Base-by-base conservation (phyloP, 2,329 filamentous ascomycete genomes). In the Penicillium sp. region DNA sequence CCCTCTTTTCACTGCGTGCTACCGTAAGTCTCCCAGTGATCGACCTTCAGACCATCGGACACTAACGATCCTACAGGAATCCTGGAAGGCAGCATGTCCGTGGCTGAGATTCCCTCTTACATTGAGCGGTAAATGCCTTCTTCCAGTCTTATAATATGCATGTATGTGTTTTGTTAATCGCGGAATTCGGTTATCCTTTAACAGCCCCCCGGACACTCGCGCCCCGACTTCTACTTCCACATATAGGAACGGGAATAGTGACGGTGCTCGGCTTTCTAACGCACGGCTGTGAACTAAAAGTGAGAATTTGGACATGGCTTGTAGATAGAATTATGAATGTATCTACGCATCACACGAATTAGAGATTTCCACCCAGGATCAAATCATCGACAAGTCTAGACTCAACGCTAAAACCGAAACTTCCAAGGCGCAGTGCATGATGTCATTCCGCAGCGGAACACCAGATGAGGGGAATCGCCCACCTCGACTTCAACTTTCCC, bases 1-100 rank as follows among this genome's bases (percentile, higher is more conserved):
- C 62, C 92, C 92, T 13, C 71, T 98, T 4, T 93, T 98, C 62
- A 95, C 87, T 6, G 86, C 87, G 1, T 89, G 96, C 34, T 81
- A 86, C 57, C 70, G 71, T 73, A 59, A 64, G 70, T 59, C 33
- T 51, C 22, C 18, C 10, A 15, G 9, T 30, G 3, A 3, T 10
- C 31, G 7, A 28, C n/a, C 9, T 14, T 23, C 18, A 30, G 35
- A 45, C 48, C n/a, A 36, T 6, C 43, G 48, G 42, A 36, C 30
- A 22, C 51, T 55, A 30, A 61, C 40, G 1, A 34, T 27, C 30
- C 6, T 18, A 27, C 44, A 75, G 79, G 80, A 49, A 89, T 95
- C 53, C 68, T 95, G 30, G 76, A 86, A 52, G 85, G 85, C 44
- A 80, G 78, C 49, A 79, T 81, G 52, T 79, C 80, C 50, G 83